These are phyloP conservation scores for Corylus avellana DNA, from an alignment of 306 rosid genomes.

Conservation along the genomic window DNA sequence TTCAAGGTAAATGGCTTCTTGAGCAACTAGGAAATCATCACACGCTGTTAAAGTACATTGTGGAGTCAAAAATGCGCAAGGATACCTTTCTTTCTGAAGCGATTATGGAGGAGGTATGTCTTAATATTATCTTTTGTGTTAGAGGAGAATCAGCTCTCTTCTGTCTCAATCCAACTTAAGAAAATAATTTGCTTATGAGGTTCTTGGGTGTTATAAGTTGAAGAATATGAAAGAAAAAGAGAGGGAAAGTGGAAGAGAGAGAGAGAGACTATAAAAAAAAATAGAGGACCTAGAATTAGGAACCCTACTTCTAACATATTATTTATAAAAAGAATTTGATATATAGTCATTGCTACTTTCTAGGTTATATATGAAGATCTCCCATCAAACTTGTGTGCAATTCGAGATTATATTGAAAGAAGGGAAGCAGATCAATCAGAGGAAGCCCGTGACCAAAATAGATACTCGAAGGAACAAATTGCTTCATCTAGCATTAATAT, in stretches of 20 bases:
- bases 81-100: conserved; percentile 96
- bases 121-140: neutral
- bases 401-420: conserved; percentile 73
- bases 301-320: no score
- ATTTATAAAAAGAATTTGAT: neutral
- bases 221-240: no score
- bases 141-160: neutral
- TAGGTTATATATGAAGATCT: conserved; percentile 95
- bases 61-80: conserved; percentile 90
- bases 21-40: conserved; percentile 98
- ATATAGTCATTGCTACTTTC: conserved; percentile 4
- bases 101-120: conserved; percentile 90
- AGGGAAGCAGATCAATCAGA: conserved; percentile 30
- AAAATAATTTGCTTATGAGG: no score
- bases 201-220: no score
- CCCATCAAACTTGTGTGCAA: conserved; percentile 85
- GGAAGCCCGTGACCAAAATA: conserved; percentile 35
- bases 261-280: no score
- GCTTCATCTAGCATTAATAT: conserved; percentile 30
- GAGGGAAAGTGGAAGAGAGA: no score
- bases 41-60: conserved; percentile 81
- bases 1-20: conserved; percentile 83
- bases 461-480: conserved; percentile 35
- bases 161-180: no score
- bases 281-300: no score